Evolutionary conservation across 148 eudicot genomes (phyloP), one percentile per base, ranked within the genome.

Genomic region (Oxyria digyna): DNA sequence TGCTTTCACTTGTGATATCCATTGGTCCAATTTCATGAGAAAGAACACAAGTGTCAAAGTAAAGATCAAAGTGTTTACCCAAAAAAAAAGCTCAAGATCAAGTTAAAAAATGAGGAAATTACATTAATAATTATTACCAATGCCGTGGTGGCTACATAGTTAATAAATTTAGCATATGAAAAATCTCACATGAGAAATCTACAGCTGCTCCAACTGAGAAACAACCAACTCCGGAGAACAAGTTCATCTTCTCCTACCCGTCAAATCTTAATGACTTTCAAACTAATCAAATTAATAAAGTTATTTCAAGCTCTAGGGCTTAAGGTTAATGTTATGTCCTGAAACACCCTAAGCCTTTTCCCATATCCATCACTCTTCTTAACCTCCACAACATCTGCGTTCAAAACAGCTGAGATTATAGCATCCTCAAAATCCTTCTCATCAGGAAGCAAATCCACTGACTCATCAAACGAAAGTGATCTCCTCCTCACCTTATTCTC

Each of bases 351-450:
- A 49, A 93, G 72, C 79, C 96, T 84, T 75, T 83, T 86, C 2
- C 87, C 91, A 74, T 67, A 50, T 12, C 42, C 73, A 45, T 77
- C 71, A 76, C 74, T 82, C 68, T 69, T 68, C 48, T 67, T 62
- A n/a, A 70, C 62, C 76, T 38, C 65, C 35, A 1, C 26, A 40
- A 69, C 77, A 68, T 76, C 73, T 7, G 83, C 63, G 43, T 82
- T 87, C 80, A 94, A 69, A 73, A 84, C 97, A 4, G 99, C 93
- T 4, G 96, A 88, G 3, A 95, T 71, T 9, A 95, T 88, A 0
- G 97, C 96, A 17, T 95, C 89, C 42, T 95, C 97, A 72, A 95
- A 95, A 42, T 87, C 97, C 82, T 88, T 86, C 23, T 78, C 91
- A 62, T 95, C 97, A 0, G 97, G 99, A 67, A 93, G 66, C 68